These are phyloP conservation scores for Gamsiella multidivaricata DNA, from an alignment of 192 early-diverging fungal genomes.

Conservation along the genomic window DNA sequence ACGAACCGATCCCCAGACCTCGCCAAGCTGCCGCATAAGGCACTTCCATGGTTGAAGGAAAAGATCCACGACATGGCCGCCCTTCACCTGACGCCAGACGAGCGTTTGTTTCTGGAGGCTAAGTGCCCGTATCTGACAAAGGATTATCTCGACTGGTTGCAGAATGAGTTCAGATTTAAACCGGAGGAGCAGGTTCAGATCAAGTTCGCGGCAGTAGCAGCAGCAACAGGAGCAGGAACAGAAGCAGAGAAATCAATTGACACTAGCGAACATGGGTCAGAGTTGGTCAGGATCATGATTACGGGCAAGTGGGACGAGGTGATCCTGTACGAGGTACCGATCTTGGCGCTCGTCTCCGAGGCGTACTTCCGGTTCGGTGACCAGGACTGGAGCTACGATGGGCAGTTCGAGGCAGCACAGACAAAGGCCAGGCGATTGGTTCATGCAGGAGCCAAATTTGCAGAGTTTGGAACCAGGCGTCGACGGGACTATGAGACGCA, in stretches of 20 bases:
- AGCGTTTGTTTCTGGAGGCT: conserved; percentile 54
- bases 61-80: conserved; percentile 59
- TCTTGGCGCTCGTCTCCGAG: conserved; percentile 77
- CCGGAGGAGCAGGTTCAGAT: conserved; percentile 61
- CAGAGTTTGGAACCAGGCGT: conserved; percentile 83
- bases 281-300: conserved; percentile 59
- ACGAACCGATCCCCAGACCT: conserved; percentile 66
- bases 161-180: conserved; percentile 64
- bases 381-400: conserved; percentile 72
- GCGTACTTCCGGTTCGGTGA: conserved; percentile 76
- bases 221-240: background rate
- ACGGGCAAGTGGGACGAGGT: conserved; percentile 73
- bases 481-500: conserved; percentile 75
- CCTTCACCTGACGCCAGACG: conserved; percentile 54
- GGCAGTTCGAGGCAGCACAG: conserved; percentile 64
- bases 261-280: background rate
- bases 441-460: conserved; percentile 71
- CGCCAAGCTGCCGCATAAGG: conserved; percentile 7
- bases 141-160: conserved; percentile 69
- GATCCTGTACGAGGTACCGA: conserved; percentile 81
- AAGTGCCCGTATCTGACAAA: conserved; percentile 66
- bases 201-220: conserved; percentile 14
- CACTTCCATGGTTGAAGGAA: conserved; percentile 31
- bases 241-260: background rate
- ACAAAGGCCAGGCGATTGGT: conserved; percentile 64